Evolutionary conservation across 352 stramenopile species (phyloP), one percentile per base, ranked within the genome.

Genomic region (Pythium periplocum): DNA sequence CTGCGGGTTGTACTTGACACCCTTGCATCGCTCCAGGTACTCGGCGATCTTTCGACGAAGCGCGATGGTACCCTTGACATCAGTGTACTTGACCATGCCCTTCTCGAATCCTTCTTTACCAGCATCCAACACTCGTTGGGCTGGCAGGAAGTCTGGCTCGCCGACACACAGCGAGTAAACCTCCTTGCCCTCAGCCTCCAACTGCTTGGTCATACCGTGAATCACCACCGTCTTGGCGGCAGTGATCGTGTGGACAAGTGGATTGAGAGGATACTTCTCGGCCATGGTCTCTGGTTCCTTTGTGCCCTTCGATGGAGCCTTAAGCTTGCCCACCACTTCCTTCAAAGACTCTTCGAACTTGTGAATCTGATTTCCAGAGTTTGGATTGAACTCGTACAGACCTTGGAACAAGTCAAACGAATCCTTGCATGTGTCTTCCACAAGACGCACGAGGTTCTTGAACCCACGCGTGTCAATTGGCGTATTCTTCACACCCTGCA

Each of bases 381-480:
- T 91, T 40, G 86, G 72, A 68, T 99, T 99, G 69, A 94, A 98
- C 61, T 98, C 97, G 86, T 98, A 98, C 1, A 99, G 75, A 37
- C 95, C 96, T 64, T 98, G 97, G 72, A 99, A 99, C 4, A 99
- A 78, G 61, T 99, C 96, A 68, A 98, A 99, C 48, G 80, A 97
- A 73, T 99, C 96, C 52, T 97, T 96, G 62, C 93, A 98, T 4
- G 96, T 98, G 53, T 94, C 96, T 37, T 98, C 90, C n/a, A 99
- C 87, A 11, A 99, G 71, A 35, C 95, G 85, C 8, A 99, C 81
- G n/a, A 98, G 90, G 55, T 87, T 98, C 70, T 98, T 88, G 71
- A 98, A 99, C 44, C 96, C 96, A 47, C 93, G 94, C 3, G 96
- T 99, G 73, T 98, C 95, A 67, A 99, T 98, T 39, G 86, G 86